These are phyloP conservation scores for Sporothrix pseudoabietina DNA, from an alignment of 2,329 filamentous ascomycete species.

Conservation along the genomic window DNA sequence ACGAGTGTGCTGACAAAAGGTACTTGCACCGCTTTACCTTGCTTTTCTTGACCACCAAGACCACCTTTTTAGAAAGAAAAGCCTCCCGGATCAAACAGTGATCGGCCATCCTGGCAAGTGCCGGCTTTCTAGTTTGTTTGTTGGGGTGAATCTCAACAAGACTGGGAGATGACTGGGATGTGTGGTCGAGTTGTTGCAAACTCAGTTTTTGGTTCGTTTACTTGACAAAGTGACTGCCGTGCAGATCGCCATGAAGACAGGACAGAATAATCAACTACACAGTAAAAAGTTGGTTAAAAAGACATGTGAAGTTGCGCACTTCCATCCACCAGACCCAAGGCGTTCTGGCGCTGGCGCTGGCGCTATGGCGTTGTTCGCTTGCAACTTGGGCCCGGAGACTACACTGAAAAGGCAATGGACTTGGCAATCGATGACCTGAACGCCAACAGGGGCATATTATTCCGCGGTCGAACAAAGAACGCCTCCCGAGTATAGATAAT, in stretches of 20 bases:
- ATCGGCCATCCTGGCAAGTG: constrained; percentile 1
- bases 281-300: background rate
- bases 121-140: background rate
- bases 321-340: background rate
- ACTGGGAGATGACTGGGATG: background rate
- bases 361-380: background rate
- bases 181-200: background rate
- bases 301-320: background rate
- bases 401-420: background rate
- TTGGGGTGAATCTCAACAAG: background rate
- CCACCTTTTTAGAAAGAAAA: background rate
- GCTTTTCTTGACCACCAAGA: background rate
- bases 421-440: background rate
- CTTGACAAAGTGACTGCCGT: constrained; percentile 12
- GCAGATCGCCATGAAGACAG: background rate
- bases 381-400: background rate
- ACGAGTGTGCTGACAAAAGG: background rate
- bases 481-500: background rate
- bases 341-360: background rate
- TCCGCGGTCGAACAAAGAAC: background rate
- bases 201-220: background rate
- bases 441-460: background rate
- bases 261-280: background rate
- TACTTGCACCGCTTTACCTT: background rate
- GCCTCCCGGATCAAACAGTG: background rate